Evolutionary conservation across 1,284 basidiomycete genomes (phyloP), one percentile per base, ranked within the genome.

Genomic region (Leccinum variabile): DNA sequence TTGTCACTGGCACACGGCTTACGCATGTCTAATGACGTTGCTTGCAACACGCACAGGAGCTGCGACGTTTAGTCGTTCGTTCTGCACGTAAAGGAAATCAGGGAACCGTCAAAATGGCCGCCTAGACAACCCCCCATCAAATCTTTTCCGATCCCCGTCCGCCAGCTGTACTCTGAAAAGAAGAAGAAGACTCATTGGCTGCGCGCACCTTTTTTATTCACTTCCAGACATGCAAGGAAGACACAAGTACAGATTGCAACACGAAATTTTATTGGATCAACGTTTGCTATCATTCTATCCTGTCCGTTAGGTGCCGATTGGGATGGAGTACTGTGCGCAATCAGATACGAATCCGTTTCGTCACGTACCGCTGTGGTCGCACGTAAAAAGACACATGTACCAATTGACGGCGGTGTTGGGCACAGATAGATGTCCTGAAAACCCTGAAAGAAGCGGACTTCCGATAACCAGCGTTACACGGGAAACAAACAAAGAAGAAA

Each of bases 1-100:
- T n/a, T n/a, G n/a, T n/a, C n/a, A n/a, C 32, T 30, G 54, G 65
- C 70, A 61, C 69, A 62, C 53, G 72, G 68, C 59, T 41, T 46
- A 44, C 50, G 70, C 70, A 56, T 74, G 72, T 59, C 52, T n/a
- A 16, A 58, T 72, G 69, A 72, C 63, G 70, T 69, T 30, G 59
- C 54, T 54, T 56, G 53, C 56, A 57, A 54, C 55, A 62, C 52
- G 55, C 69, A 69, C 32, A 37, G 61, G 59, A 16, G 54, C 44
- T 49, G 57, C 46, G 49, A 50, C 54, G 50, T 18, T 62, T 61
- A 25, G 32, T 56, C 53, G 59, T 53, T 35, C 54, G 14, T 54
- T 44, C 30, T 62, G 68, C 59, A 72, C 71, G 71, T 73, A 70
- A 72, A 63, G 32, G 58, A 37, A 56, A 60, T 52, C 55, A 68